Base-by-base conservation (phyloP, 495 filamentous ascomycete genomes). In the Terfezia claveryi region DNA sequence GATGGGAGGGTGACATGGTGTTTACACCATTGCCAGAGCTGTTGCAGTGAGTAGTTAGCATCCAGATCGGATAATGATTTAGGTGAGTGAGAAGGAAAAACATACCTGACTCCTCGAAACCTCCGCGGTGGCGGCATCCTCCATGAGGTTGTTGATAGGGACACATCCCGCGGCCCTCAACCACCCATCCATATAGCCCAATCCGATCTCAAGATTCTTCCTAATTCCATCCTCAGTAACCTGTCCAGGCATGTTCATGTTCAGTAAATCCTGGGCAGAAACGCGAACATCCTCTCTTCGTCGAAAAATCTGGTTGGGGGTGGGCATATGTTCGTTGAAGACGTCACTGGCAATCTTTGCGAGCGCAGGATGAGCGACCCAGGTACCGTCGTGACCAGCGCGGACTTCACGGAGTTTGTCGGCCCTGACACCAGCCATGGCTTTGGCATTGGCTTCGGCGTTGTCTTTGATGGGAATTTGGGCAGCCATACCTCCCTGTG, bases 271-370 rank as follows among this genome's bases (percentile, higher is more conserved):
- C 65, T 89, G 91, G 59, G 77, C 81, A 51, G 80, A 80, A 62
- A 99, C 78, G 64, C 77, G 70, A 51, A 94, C 87, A 51, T 95
- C 91, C 71, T 95, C 87, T 59, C 86, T 82, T 49, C 91, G 83
- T 54, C 81, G 70, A 68, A 87, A 88, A 52, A 96, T 76, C 73
- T 99, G 91, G 75, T 99, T 99, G 20, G 92, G 88, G 14, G 92
- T 95, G 32, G 91, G 92, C 91, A 99, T 99, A 73, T 96, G 69
- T 74, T 87, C 81, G 77, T 99, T 95, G 79, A 99, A 99, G 61
- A 96, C 77, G 14, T 95, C 88, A 52, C 78, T 78, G 23, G 91
- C 91, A 66, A 99, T 94, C 50, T 72, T 58, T 3, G 91, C 88
- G 27, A 99, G 78, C 0, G 89, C 92, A 0, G 91, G 91, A 71